These are phyloP conservation scores for Paxillus involutus DNA, from an alignment of 768 basidiomycete species.

Conservation along the genomic window DNA sequence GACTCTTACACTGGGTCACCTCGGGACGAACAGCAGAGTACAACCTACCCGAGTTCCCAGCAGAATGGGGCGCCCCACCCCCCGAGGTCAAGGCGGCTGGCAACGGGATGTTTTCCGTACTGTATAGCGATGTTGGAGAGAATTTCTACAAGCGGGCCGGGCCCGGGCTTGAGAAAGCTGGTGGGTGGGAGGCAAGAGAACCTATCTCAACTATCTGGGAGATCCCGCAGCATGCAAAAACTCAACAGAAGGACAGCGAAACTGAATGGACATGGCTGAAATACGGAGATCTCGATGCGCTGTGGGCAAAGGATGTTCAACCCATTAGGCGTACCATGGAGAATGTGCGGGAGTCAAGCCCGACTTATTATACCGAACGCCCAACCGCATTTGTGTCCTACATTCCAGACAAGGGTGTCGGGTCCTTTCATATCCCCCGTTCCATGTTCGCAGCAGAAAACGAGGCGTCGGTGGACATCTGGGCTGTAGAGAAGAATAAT, in stretches of 20 bases:
- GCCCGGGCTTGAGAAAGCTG: constrained; percentile 23
- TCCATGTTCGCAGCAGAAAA: constrained; percentile 18
- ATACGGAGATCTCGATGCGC: constrained; percentile 31
- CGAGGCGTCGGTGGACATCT: constrained; percentile 15
- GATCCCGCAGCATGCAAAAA: constrained; percentile 16
- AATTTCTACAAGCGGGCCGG: constrained; percentile 46
- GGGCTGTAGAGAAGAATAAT: constrained; percentile 18
- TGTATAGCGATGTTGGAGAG: constrained; percentile 55
- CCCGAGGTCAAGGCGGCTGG: constrained; percentile 31
- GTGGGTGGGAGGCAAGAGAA: constrained; percentile 46
- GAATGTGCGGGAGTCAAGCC: constrained; percentile 3
- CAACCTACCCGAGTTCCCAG: constrained; percentile 37
- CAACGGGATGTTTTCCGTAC: constrained; percentile 44
- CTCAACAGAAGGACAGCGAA: not conserved
- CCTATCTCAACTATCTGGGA: constrained; percentile 42
- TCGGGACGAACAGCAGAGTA: constrained; percentile 31
- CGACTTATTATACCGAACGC: constrained; percentile 7
- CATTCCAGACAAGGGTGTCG: constrained; percentile 48
- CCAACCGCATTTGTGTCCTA: constrained; percentile 34
- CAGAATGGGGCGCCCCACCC: constrained; percentile 45
- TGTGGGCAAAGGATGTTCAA: constrained; percentile 42
- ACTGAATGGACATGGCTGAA: constrained; percentile 31
- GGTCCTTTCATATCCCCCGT: constrained; percentile 41
- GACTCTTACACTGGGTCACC: constrained; percentile 57
- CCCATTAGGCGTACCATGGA: constrained; percentile 35